Conservation (phyloP, 495 filamentous ascomycete genomes). For the Hypomontagnella monticulosa region DNA sequence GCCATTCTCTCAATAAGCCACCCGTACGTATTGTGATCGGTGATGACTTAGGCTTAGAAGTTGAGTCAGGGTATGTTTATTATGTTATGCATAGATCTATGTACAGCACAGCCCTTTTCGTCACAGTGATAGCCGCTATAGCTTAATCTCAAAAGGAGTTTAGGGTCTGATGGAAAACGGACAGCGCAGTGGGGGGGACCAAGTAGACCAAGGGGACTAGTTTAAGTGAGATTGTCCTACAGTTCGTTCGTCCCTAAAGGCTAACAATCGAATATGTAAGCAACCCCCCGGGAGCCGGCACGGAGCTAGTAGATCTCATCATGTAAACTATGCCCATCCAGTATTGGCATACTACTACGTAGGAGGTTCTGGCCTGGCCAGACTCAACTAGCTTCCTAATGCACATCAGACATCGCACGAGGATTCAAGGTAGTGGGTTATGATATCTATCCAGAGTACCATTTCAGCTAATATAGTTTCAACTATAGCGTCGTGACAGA, state of each 20-base stretch:
- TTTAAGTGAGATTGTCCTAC: slow-evolving; percentile 11
- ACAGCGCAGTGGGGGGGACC: not conserved
- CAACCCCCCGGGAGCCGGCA: slow-evolving; percentile 16
- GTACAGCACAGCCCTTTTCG: slow-evolving; percentile 4
- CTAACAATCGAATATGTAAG: slow-evolving; percentile 20
- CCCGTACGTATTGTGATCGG: not conserved
- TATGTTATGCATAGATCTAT: slow-evolving; percentile 2
- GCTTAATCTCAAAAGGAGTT: slow-evolving; percentile 21
- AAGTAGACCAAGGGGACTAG: slow-evolving; percentile 20
- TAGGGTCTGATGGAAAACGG: slow-evolving; percentile 12
- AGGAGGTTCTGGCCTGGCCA: slow-evolving; percentile 5
- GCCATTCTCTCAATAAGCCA: too few relatives aligned
- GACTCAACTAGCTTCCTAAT: not conserved
- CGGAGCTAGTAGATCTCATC: slow-evolving; percentile 1
- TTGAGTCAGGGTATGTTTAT: slow-evolving; percentile 20
- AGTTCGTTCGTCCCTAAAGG: not conserved
- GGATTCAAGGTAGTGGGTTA: not conserved
- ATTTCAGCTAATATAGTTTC: slow-evolving; percentile 10
- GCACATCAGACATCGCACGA: not conserved
- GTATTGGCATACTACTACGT: slow-evolving; percentile 13
- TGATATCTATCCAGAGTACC: slow-evolving; percentile 5
- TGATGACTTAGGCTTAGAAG: slow-evolving; percentile 9
- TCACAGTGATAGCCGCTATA: slow-evolving; percentile 3
- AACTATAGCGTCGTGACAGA: slow-evolving; percentile 1
- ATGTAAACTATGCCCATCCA: slow-evolving; percentile 10